A percentile compares a stretch with the other conserved stretches of the same genome.
phyloP scores from a whole-genome alignment of 148 eudicot genomes.

The Pouteria glomerata region DNA sequence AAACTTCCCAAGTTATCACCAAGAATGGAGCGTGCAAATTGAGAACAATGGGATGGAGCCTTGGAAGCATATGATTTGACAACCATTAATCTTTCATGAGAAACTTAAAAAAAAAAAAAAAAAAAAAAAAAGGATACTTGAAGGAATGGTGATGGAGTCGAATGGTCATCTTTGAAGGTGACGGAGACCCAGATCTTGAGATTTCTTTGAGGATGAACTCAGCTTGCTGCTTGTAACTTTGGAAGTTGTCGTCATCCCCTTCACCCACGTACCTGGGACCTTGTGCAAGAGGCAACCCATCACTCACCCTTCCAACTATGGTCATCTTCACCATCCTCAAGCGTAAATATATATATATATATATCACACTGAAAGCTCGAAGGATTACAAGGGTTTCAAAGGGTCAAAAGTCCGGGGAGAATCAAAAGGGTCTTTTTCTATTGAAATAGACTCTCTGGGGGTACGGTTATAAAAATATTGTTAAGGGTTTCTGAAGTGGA shows the following conservation, averaged over 20 bases:
- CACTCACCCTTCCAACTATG: slow-evolving; percentile 43
- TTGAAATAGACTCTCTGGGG: not conserved
- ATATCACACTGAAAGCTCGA: not conserved
- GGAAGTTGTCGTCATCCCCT: slow-evolving; percentile 19
- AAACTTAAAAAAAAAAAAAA: too few relatives aligned
- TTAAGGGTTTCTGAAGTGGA: too few relatives aligned
- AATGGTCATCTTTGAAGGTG: slow-evolving; percentile 30
- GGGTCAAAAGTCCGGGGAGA: not conserved
- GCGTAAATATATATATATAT: too few relatives aligned
- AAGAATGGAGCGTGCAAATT: too few relatives aligned
- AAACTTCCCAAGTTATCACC: not conserved
- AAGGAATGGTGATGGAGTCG: slow-evolving; percentile 39
- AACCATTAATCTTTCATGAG: not conserved
- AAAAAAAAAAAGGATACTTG: slow-evolving; percentile 27
- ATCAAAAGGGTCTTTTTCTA: not conserved
- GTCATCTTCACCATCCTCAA: slow-evolving; percentile 44
- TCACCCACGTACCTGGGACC: slow-evolving; percentile 30
- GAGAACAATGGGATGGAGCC: too few relatives aligned
- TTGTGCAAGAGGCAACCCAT: slow-evolving; percentile 52
- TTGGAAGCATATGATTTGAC: too few relatives aligned
- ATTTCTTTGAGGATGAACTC: slow-evolving; percentile 52
- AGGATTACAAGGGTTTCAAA: not conserved
- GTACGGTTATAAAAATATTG: too few relatives aligned
- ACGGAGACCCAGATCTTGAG: slow-evolving; percentile 29
- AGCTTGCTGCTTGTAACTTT: slow-evolving; percentile 36